Evolutionary conservation across 257 asterid species (phyloP).

Genomic region (Penstemon newberryi): DNA sequence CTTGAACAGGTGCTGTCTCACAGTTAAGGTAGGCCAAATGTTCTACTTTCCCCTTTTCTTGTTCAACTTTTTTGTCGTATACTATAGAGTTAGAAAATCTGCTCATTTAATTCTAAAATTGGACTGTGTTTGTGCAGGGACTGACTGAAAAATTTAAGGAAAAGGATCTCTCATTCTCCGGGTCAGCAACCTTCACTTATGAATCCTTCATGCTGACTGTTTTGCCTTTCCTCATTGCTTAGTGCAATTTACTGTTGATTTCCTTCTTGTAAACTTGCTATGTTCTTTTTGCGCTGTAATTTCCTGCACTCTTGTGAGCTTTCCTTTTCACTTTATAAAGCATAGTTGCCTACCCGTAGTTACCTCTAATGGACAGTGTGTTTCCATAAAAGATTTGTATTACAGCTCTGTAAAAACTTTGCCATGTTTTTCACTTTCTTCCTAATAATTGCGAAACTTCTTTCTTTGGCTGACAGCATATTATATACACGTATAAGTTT

Average conservation of each 20-base stretch:
- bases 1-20: conserved; percentile 90
- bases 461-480: too few relatives aligned
- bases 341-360: background rate
- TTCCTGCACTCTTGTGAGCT: conserved; percentile 16
- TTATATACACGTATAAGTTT: too few relatives aligned
- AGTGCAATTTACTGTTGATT: conserved; percentile 21
- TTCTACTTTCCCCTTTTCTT: background rate
- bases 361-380: background rate
- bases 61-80: background rate
- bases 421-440: too few relatives aligned
- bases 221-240: conserved; percentile 82
- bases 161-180: conserved; percentile 70
- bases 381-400: too few relatives aligned
- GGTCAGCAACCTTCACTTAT: conserved; percentile 76
- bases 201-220: conserved; percentile 88
- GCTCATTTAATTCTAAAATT: background rate
- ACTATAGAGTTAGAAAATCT: too few relatives aligned
- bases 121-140: conserved; percentile 52
- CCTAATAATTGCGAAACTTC: too few relatives aligned
- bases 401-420: too few relatives aligned
- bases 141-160: conserved; percentile 95
- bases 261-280: background rate
- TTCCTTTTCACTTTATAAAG: background rate
- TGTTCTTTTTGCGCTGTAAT: conserved; percentile 10
- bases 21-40: conserved; percentile 68